A percentile compares a stretch with the other conserved stretches of the same genome.
Conservation (phyloP, 2,329 filamentous ascomycete species). For the Beauveria brongniartii region DNA sequence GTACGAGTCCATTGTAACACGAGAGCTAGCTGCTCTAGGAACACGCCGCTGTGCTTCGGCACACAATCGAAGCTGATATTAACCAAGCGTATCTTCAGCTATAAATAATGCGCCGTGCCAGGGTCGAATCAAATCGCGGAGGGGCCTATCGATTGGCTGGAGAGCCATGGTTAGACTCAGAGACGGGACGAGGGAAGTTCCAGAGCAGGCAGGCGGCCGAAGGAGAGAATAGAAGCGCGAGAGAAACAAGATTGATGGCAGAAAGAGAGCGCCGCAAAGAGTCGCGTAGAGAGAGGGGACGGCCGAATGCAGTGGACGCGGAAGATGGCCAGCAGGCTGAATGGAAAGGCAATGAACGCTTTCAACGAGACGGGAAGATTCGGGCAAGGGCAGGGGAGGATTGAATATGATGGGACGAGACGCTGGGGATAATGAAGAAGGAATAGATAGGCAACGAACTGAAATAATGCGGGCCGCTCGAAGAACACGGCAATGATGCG, state of each 20-base stretch:
- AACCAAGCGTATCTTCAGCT: not conserved
- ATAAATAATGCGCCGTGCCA: not conserved
- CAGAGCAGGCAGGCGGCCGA: not conserved
- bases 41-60: not conserved
- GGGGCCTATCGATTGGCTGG: constrained; percentile 5
- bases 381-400: not conserved
- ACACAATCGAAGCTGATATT: not conserved
- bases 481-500: constrained; percentile 7
- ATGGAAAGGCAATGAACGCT: not conserved
- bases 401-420: constrained; percentile 6
- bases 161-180: constrained; percentile 1
- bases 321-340: constrained; percentile 2
- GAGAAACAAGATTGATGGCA: not conserved
- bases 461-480: constrained; percentile 6
- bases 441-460: constrained; percentile 8
- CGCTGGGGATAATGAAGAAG: not conserved
- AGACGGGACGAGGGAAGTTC: not conserved
- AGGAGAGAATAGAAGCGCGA: constrained; percentile 3
- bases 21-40: not conserved
- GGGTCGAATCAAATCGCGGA: not conserved
- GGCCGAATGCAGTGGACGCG: not conserved
- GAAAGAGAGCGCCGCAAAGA: constrained; percentile 7
- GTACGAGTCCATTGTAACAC: constrained; percentile 9
- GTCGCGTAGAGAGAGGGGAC: not conserved
- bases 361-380: not conserved